phyloP scores from a whole-genome alignment of 129 eudicot genomes.

The Pseudognaphalium luteoalbum region DNA sequence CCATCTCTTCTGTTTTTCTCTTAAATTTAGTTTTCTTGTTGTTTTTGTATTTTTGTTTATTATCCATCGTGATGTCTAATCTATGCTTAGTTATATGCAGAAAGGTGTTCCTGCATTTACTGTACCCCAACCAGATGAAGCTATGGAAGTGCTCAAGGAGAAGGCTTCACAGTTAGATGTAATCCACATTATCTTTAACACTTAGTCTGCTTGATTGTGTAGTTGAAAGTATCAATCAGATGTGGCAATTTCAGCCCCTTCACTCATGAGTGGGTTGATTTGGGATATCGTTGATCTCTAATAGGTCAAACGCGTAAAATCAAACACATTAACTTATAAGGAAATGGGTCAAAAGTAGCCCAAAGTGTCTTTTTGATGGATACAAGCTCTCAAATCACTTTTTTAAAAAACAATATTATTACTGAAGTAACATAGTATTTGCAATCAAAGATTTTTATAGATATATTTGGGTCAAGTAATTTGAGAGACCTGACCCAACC shows the following conservation, averaged over 20 bases:
- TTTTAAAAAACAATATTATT: neutral
- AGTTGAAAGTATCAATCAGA: neutral
- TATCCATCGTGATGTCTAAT: neutral
- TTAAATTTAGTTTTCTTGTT: neutral
- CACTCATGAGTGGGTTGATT: neutral
- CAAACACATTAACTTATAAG: neutral
- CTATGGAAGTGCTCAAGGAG: slow-evolving; percentile 78
- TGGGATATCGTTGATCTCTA: too few species aligned
- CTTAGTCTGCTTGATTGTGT: slow-evolving; percentile 1
- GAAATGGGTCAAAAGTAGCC: slow-evolving; percentile 1
- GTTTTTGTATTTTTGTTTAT: too few species aligned
- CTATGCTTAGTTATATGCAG: slow-evolving; percentile 36
- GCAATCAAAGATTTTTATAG: neutral
- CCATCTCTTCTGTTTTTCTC: neutral
- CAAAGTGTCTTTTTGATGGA: neutral
- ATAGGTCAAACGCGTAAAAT: neutral
- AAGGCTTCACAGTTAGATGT: slow-evolving; percentile 77
- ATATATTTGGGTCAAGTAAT: neutral
- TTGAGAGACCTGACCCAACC: neutral
- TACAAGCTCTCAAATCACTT: neutral
- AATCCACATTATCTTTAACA: slow-evolving; percentile 33
- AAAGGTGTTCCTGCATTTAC: slow-evolving; percentile 90
- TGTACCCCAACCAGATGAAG: slow-evolving; percentile 96
- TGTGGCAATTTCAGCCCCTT: neutral
- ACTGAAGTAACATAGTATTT: neutral